A percentile compares a stretch with the other conserved stretches of the same genome.
Evolutionary conservation across 140 eudicot genomes (phyloP).

Genomic region (Cichorium intybus): DNA sequence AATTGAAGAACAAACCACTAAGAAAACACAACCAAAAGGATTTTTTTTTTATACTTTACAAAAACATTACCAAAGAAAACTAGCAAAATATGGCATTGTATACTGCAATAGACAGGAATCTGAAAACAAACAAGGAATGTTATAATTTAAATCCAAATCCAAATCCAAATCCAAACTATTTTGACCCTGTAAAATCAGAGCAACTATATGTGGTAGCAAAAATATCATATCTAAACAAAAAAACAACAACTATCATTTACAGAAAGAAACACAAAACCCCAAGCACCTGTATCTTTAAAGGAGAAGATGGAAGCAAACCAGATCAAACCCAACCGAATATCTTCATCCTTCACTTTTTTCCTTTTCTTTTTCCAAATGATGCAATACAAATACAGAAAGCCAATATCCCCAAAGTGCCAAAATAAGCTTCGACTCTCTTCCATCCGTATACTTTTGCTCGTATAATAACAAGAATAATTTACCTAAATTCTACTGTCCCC

Average conservation of each 20-base stretch:
- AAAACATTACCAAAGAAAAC: not conserved
- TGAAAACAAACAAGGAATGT: slow-evolving; percentile 23
- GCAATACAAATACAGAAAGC: slow-evolving; percentile 13
- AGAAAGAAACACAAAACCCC: slow-evolving; percentile 7
- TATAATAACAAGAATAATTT: not conserved
- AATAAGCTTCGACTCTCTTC: not conserved
- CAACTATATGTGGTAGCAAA: slow-evolving; percentile 23
- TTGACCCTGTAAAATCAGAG: slow-evolving; percentile 25
- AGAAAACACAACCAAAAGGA: not conserved
- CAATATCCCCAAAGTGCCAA: slow-evolving; percentile 1
- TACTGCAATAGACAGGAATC: slow-evolving; percentile 8
- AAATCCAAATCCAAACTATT: slow-evolving; percentile 29
- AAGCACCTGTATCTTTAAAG: slow-evolving; percentile 9
- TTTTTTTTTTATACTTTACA: not conserved
- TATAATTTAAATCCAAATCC: slow-evolving; percentile 4
- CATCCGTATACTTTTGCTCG: not conserved
- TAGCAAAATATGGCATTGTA: not conserved
- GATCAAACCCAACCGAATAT: slow-evolving; percentile 10
- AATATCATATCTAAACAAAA: slow-evolving; percentile 18
- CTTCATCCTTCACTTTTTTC: slow-evolving; percentile 21
- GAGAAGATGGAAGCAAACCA: slow-evolving; percentile 9
- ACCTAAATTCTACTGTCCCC: slow-evolving; percentile 27
- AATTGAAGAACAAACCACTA: no score
- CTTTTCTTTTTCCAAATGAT: slow-evolving; percentile 13
- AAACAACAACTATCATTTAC: slow-evolving; percentile 35